Evolutionary conservation across 495 filamentous ascomycete species (phyloP).

Genomic region (Bombardia bombarda): DNA sequence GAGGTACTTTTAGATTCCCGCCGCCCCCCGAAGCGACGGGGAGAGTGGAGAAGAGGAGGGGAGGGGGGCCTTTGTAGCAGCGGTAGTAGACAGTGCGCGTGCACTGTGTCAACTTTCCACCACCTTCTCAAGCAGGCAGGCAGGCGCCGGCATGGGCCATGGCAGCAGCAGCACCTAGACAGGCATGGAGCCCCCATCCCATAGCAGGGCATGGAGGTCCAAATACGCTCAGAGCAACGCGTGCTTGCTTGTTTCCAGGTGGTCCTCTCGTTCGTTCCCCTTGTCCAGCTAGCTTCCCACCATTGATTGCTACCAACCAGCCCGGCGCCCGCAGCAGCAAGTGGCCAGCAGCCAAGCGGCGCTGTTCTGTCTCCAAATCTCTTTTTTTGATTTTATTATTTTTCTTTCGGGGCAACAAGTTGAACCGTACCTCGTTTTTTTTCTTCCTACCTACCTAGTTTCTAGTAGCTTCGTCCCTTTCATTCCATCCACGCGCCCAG

Average conservation of each 20-base stretch:
- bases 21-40: no score
- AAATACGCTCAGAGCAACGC: no score
- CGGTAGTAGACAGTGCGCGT: neutral
- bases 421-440: conserved; percentile 12
- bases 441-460: conserved; percentile 2
- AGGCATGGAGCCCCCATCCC: no score
- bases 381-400: conserved; percentile 14
- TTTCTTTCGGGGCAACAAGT: conserved; percentile 1
- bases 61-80: neutral
- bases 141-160: no score
- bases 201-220: no score
- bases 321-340: conserved; percentile 2
- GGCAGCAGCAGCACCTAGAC: no score
- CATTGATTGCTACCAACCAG: conserved; percentile 7
- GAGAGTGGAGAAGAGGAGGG: no score
- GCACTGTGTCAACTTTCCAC: neutral
- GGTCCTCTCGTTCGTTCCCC: no score
- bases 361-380: conserved; percentile 6
- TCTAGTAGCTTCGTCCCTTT: conserved; percentile 1
- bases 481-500: conserved; percentile 2
- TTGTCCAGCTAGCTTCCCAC: conserved; percentile 10
- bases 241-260: no score
- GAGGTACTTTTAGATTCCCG: no score
- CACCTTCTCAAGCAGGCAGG: conserved; percentile 2
- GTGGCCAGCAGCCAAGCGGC: neutral